These are phyloP conservation scores for sunflower (Helianthus annuus) DNA, from an alignment of 129 eudicot species.

Conservation along the genomic window DNA sequence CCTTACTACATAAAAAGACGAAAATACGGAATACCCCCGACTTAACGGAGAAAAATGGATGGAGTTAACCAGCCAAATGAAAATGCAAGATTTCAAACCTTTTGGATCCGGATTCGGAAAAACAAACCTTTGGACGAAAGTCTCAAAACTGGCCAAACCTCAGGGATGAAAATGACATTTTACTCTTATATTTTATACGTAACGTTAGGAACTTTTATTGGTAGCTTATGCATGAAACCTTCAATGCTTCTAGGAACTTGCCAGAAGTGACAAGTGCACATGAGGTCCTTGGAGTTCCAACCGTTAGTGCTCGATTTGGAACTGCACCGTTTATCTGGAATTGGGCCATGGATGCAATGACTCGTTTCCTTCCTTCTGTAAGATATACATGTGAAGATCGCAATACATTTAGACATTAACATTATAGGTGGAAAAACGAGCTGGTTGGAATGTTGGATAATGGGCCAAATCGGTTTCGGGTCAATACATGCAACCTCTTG, in stretches of 20 bases:
- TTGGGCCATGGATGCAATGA: slow-evolving; percentile 94
- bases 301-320: slow-evolving; percentile 98
- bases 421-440: slow-evolving; percentile 4
- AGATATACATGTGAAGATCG: slow-evolving; percentile 16
- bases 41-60: too few relatives aligned
- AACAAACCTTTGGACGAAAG: too few relatives aligned
- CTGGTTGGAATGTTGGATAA: slow-evolving; percentile 2
- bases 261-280: slow-evolving; percentile 88
- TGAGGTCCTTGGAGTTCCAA: slow-evolving; percentile 76
- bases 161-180: too few relatives aligned
- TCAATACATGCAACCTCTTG: not conserved
- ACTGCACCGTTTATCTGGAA: slow-evolving; percentile 98
- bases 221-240: slow-evolving; percentile 5
- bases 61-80: not conserved
- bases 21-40: too few relatives aligned
- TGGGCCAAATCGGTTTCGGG: not conserved
- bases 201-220: not conserved
- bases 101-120: too few relatives aligned
- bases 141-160: too few relatives aligned
- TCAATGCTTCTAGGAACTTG: slow-evolving; percentile 58
- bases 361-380: slow-evolving; percentile 70
- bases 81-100: too few relatives aligned
- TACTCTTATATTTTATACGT: too few relatives aligned
- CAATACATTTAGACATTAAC: not conserved
- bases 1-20: too few relatives aligned